A percentile compares a stretch with the other conserved stretches of the same genome.
phyloP scores from a whole-genome alignment of 441 rosid species.

The Pelargonium fulgidum region DNA sequence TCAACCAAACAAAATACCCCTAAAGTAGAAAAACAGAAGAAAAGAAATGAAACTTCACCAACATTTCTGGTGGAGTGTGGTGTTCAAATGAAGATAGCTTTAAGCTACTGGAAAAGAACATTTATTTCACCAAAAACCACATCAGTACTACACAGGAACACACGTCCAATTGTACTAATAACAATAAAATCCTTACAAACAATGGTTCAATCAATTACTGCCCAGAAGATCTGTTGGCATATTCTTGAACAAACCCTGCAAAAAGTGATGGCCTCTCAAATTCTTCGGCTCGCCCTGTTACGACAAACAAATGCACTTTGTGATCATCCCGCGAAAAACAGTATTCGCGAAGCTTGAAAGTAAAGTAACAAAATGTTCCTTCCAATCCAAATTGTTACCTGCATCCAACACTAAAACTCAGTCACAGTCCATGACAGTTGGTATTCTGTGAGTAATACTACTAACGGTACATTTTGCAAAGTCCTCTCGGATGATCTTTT shows the following conservation, averaged over 20 bases:
- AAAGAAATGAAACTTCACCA: no score
- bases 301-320: background rate
- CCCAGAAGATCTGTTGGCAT: conserved; percentile 76
- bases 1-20: no score
- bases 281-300: conserved; percentile 64
- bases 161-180: no score
- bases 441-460: conserved; percentile 81
- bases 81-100: no score
- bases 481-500: conserved; percentile 61
- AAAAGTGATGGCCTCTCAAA: conserved; percentile 67
- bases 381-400: background rate
- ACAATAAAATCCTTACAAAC: no score
- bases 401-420: conserved; percentile 70
- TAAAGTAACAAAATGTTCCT: conserved; percentile 30
- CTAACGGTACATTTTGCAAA: conserved; percentile 68
- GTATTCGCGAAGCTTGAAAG: background rate
- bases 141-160: no score
- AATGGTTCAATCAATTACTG: conserved; percentile 20
- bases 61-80: no score
- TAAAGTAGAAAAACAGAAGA: no score
- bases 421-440: conserved; percentile 80
- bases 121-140: no score
- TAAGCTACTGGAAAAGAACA: no score
- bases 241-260: conserved; percentile 84
- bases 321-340: no score